Evolutionary conservation across 331 rosid genomes (phyloP).

Genomic region (Pyrus hybrid): DNA sequence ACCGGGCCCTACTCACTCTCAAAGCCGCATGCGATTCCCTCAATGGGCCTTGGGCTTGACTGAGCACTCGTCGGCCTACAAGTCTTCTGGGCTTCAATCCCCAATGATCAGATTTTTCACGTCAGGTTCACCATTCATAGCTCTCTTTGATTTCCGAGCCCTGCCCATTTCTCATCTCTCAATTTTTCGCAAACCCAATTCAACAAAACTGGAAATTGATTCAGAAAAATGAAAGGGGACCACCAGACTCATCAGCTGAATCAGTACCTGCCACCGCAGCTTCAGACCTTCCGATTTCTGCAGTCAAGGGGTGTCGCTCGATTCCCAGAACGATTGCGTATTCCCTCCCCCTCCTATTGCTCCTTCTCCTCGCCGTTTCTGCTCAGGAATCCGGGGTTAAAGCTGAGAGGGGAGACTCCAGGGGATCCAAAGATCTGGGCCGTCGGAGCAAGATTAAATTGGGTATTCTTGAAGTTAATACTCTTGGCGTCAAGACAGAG

Average conservation of each 20-base stretch:
- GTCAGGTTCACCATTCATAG: conserved; percentile 15
- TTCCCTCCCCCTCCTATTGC: conserved; percentile 22
- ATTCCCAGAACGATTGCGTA: conserved; percentile 21
- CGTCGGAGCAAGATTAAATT: conserved; percentile 74
- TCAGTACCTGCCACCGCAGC: conserved; percentile 18
- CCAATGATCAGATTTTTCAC: conserved; percentile 33
- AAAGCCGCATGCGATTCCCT: no score
- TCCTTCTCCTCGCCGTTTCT: conserved; percentile 27
- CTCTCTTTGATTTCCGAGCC: conserved; percentile 2
- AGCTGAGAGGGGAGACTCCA: conserved; percentile 25
- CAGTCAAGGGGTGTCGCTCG: conserved; percentile 34
- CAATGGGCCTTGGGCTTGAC: no score
- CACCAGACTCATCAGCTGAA: conserved; percentile 17
- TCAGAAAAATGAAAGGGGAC: conserved; percentile 51
- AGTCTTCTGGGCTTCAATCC: no score
- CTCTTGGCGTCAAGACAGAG: conserved; percentile 24
- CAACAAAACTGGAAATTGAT: not conserved
- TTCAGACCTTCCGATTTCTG: not conserved
- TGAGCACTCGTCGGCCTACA: no score
- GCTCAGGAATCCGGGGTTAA: conserved; percentile 39
- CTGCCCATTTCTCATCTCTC: not conserved
- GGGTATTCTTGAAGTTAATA: conserved; percentile 26
- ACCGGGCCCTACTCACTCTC: no score
- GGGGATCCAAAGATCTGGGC: conserved; percentile 65
- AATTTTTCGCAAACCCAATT: not conserved